Evolutionary conservation across 2,329 filamentous ascomycete species (phyloP).

Genomic region (Conoideocrella luteorostrata): DNA sequence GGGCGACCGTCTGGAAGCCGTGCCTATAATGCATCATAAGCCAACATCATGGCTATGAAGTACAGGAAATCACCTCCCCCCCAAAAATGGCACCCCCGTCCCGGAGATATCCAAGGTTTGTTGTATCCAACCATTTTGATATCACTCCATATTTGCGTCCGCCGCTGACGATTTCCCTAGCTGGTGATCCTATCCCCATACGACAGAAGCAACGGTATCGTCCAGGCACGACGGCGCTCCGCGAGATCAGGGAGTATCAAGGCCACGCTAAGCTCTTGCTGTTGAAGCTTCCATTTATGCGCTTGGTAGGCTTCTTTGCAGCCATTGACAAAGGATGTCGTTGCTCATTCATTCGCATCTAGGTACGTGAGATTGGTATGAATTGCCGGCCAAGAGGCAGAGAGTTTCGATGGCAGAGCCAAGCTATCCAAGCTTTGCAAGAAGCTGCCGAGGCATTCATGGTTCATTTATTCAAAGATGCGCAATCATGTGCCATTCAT

Average conservation of each 20-base stretch:
- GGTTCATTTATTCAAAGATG: conserved; percentile 81
- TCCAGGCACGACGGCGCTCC: conserved; percentile 78
- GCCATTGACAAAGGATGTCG: not conserved
- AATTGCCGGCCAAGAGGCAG: conserved; percentile 54
- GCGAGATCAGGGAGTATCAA: conserved; percentile 89
- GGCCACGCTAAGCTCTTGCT: conserved; percentile 82
- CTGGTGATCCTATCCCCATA: conserved; percentile 66
- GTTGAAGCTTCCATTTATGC: conserved; percentile 71
- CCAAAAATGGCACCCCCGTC: conserved; percentile 17
- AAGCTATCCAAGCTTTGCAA: conserved; percentile 87
- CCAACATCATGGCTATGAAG: conserved; percentile 4
- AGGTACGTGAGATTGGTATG: conserved; percentile 62
- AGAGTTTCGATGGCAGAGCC: conserved; percentile 90
- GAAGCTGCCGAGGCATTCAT: conserved; percentile 96
- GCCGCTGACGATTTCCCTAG: conserved; percentile 38
- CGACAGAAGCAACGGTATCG: conserved; percentile 58
- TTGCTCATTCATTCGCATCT: not conserved
- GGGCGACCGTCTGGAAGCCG: no score
- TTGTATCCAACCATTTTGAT: not conserved
- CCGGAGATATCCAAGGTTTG: conserved; percentile 36
- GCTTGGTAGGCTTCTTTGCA: conserved; percentile 47
- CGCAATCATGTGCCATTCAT: conserved; percentile 90
- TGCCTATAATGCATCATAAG: no score
- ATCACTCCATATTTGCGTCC: conserved; percentile 3
- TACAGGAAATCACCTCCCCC: not conserved